These are phyloP conservation scores for Alternaria sp. DNA, from an alignment of 2,329 filamentous ascomycete genomes.

Conservation along the genomic window DNA sequence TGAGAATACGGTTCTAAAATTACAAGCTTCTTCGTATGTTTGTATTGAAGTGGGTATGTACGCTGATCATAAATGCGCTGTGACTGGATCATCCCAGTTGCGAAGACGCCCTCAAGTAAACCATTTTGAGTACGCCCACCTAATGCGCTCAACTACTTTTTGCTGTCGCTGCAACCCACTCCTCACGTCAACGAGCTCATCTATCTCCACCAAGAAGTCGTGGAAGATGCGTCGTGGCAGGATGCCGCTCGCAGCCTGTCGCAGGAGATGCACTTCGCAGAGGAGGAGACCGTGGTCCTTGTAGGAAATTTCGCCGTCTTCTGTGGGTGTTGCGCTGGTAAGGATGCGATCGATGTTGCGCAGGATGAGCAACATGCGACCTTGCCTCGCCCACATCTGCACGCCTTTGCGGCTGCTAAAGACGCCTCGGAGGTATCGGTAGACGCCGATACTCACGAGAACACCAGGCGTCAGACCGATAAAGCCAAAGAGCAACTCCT, in stretches of 20 bases:
- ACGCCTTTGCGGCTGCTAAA: conserved; percentile 75
- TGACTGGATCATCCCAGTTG: background rate
- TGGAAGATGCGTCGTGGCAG: conserved; percentile 77
- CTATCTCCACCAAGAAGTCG: conserved; percentile 88
- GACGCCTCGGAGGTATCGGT: conserved; percentile 72
- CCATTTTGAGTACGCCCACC: conserved; percentile 90
- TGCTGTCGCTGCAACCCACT: conserved; percentile 79
- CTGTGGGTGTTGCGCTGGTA: conserved; percentile 60
- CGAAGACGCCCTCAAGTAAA: conserved; percentile 33
- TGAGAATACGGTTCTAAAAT: background rate
- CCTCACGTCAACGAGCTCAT: conserved; percentile 80
- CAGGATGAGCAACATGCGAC: conserved; percentile 76
- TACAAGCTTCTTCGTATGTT: background rate
- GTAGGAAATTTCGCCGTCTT: conserved; percentile 80
- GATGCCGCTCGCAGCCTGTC: conserved; percentile 69
- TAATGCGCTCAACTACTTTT: conserved; percentile 79
- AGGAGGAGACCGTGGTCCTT: conserved; percentile 90
- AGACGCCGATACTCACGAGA: conserved; percentile 78
- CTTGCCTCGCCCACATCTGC: conserved; percentile 68
- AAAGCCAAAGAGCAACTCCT: conserved; percentile 96
- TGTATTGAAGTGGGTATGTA: conserved; percentile 2
- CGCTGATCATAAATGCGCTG: background rate
- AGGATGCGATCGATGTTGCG: conserved; percentile 83
- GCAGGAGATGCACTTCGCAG: conserved; percentile 85
- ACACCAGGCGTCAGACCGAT: conserved; percentile 91